A percentile compares a stretch with the other conserved stretches of the same genome.
phyloP scores from a whole-genome alignment of 2,329 filamentous ascomycete species.

The Microthyrium microscopicum region DNA sequence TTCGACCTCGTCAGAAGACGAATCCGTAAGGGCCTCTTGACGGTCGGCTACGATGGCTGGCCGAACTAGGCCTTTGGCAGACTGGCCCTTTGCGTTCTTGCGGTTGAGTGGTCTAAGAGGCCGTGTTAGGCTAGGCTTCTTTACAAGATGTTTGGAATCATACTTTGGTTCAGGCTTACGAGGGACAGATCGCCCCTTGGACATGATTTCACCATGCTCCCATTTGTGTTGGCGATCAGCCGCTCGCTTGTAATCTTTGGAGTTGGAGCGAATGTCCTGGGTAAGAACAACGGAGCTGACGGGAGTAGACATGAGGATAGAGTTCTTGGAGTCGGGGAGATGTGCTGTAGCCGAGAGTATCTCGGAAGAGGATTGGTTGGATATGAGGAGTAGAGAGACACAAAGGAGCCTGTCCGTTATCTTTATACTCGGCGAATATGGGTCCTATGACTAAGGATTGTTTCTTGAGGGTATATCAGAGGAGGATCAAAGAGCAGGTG shows the following conservation, averaged over 20 bases:
- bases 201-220: conserved; percentile 29
- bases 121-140: conserved; percentile 10
- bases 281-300: neutral
- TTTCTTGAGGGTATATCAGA: too few species aligned
- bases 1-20: conserved; percentile 28
- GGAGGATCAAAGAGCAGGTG: too few species aligned
- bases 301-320: neutral
- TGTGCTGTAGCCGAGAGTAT: neutral
- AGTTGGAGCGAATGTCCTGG: conserved; percentile 28
- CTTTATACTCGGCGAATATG: too few species aligned
- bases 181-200: too few species aligned
- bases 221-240: conserved; percentile 34
- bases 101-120: conserved; percentile 5
- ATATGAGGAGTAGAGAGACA: too few species aligned
- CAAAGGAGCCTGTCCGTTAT: too few species aligned
- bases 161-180: too few species aligned
- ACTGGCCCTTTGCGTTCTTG: conserved; percentile 6
- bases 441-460: too few species aligned
- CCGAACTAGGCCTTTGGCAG: conserved; percentile 19
- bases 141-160: too few species aligned
- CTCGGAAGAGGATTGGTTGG: neutral
- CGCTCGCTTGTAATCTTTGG: conserved; percentile 35
- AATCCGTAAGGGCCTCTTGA: conserved; percentile 14
- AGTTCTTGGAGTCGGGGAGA: neutral
- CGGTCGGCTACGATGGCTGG: conserved; percentile 20